A percentile compares a stretch with the other conserved stretches of the same genome.
Conservation (phyloP, 345 rosid genomes). For the Salix viminalis region DNA sequence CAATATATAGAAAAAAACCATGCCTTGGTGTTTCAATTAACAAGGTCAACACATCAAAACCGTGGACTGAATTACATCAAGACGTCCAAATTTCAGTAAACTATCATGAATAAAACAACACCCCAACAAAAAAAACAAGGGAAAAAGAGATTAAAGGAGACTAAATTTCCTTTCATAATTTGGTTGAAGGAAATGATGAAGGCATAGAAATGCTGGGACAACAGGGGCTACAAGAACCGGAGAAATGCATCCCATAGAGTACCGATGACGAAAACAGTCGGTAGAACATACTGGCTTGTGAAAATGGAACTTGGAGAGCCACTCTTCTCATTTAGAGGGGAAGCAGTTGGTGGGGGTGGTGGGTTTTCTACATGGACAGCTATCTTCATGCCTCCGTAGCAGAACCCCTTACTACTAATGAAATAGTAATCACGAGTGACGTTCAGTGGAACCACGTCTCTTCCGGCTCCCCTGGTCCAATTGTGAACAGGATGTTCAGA, state of each 20-base stretch:
- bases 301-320: slow-evolving; percentile 22
- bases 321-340: slow-evolving; percentile 37
- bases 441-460: slow-evolving; percentile 86
- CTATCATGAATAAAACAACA: neutral
- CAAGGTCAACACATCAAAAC: neutral
- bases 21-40: neutral
- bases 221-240: slow-evolving; percentile 29
- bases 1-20: neutral
- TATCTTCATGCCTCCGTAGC: slow-evolving; percentile 80
- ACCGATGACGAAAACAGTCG: slow-evolving; percentile 41
- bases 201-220: neutral
- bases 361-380: slow-evolving; percentile 54
- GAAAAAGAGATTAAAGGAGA: neutral
- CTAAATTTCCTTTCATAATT: slow-evolving; percentile 23
- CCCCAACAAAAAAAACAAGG: neutral
- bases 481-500: slow-evolving; percentile 62
- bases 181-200: slow-evolving; percentile 14
- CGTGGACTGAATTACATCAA: neutral
- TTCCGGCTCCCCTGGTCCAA: slow-evolving; percentile 86
- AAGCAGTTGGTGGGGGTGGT: slow-evolving; percentile 63
- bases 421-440: slow-evolving; percentile 67
- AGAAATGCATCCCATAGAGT: slow-evolving; percentile 52
- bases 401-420: slow-evolving; percentile 83
- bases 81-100: slow-evolving; percentile 5
- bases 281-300: slow-evolving; percentile 37